These are phyloP conservation scores for Candida dubliniensis DNA, from an alignment of 1,139 yeast species.

Conservation along the genomic window DNA sequence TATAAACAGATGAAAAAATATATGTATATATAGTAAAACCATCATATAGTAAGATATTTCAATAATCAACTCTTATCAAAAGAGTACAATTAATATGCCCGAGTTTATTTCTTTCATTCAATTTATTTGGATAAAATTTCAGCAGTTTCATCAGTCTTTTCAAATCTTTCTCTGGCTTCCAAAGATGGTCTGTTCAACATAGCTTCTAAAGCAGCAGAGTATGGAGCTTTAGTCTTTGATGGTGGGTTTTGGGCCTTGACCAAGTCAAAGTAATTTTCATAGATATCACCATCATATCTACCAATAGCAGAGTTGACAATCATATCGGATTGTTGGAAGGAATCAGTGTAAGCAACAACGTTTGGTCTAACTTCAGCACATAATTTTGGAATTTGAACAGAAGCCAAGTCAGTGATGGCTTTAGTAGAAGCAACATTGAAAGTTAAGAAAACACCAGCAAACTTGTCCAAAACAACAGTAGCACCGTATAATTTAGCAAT, in stretches of 20 bases:
- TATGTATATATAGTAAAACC: too few relatives aligned
- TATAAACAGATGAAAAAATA: too few relatives aligned
- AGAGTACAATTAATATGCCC: not conserved
- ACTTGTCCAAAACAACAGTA: slow-evolving; percentile 35
- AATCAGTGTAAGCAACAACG: slow-evolving; percentile 46
- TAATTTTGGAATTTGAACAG: slow-evolving; percentile 33
- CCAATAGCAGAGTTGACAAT: slow-evolving; percentile 46
- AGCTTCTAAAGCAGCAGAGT: slow-evolving; percentile 32
- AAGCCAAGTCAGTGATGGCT: slow-evolving; percentile 34
- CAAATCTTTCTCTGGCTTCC: slow-evolving; percentile 43
- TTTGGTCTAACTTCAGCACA: slow-evolving; percentile 44
- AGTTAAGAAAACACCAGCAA: slow-evolving; percentile 43
- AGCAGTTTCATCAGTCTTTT: slow-evolving; percentile 28
- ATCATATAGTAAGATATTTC: too few relatives aligned
- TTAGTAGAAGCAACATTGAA: slow-evolving; percentile 34
- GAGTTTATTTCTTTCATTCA: not conserved
- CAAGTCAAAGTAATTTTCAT: slow-evolving; percentile 44
- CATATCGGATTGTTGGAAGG: slow-evolving; percentile 50
- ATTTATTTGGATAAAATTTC: slow-evolving; percentile 31
- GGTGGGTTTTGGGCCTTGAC: slow-evolving; percentile 43
- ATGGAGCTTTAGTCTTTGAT: slow-evolving; percentile 39
- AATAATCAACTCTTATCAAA: slow-evolving; percentile 5
- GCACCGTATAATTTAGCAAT: slow-evolving; percentile 32
- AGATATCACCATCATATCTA: slow-evolving; percentile 45
- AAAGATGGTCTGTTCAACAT: slow-evolving; percentile 41